phyloP scores from a whole-genome alignment of 257 asterid species.

The Petunia secreta region DNA sequence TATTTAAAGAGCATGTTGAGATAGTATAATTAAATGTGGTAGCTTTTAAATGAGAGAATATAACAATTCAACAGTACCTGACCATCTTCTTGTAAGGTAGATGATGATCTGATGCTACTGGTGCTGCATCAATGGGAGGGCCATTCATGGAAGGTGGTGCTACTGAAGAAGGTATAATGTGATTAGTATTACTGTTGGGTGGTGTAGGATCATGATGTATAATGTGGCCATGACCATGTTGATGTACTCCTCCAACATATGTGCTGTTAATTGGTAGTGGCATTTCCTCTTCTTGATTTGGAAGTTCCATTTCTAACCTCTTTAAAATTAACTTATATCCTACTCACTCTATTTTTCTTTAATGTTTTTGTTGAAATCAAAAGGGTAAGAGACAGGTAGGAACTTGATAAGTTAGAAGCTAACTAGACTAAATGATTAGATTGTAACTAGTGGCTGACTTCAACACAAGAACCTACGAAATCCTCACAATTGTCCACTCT shows the following conservation, averaged over 20 bases:
- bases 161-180: constrained; percentile 43
- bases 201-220: constrained; percentile 48
- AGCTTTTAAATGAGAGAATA: neutral
- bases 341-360: neutral
- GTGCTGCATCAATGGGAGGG: constrained; percentile 32
- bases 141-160: constrained; percentile 45
- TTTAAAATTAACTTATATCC: neutral
- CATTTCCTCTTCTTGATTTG: constrained; percentile 60
- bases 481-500: constrained; percentile 42
- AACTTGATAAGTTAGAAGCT: constrained; percentile 36
- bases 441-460: constrained; percentile 35
- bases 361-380: constrained; percentile 66
- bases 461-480: constrained; percentile 17
- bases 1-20: neutral
- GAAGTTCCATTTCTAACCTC: constrained; percentile 37
- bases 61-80: constrained; percentile 32
- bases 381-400: constrained; percentile 34
- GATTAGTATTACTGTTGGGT: constrained; percentile 36
- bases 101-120: constrained; percentile 33
- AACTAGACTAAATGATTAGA: constrained; percentile 38
- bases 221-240: constrained; percentile 44
- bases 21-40: neutral
- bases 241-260: constrained; percentile 46
- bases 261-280: constrained; percentile 77
- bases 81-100: constrained; percentile 52